Evolutionary conservation across 2,329 filamentous ascomycete genomes (phyloP).

Genomic region (Fusarium poae): DNA sequence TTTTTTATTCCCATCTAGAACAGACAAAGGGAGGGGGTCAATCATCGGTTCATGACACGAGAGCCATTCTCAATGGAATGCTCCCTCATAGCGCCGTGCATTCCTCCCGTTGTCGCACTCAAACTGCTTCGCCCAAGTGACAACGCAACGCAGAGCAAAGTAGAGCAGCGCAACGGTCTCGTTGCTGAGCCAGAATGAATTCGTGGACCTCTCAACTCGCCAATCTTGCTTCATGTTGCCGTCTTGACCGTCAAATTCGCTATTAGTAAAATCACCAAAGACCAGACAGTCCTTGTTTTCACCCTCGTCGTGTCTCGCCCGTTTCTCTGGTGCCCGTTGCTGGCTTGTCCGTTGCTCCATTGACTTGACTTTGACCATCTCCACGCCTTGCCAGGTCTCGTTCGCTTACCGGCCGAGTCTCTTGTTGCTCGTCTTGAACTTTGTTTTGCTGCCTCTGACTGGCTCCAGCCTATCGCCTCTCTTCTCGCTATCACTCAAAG

Average conservation of each 20-base stretch:
- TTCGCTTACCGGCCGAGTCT: slow-evolving; percentile 42
- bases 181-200: slow-evolving; percentile 45
- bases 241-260: slow-evolving; percentile 5
- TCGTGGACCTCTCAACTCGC: slow-evolving; percentile 36
- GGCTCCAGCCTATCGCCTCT: slow-evolving; percentile 39
- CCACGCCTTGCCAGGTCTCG: slow-evolving; percentile 43
- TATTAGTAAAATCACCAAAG: slow-evolving; percentile 24
- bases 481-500: slow-evolving; percentile 41
- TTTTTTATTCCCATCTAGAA: slow-evolving; percentile 18
- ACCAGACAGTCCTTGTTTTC: slow-evolving; percentile 22
- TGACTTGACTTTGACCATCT: slow-evolving; percentile 45
- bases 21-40: slow-evolving; percentile 36
- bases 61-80: slow-evolving; percentile 47
- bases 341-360: slow-evolving; percentile 42
- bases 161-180: slow-evolving; percentile 37
- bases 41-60: slow-evolving; percentile 32
- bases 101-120: slow-evolving; percentile 46
- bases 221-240: slow-evolving; percentile 13
- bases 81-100: slow-evolving; percentile 48
- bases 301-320: slow-evolving; percentile 41
- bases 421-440: slow-evolving; percentile 45
- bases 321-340: slow-evolving; percentile 44
- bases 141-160: slow-evolving; percentile 2
- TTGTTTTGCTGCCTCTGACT: slow-evolving; percentile 46
- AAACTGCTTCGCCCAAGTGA: slow-evolving; percentile 34